Conservation (phyloP, 495 filamentous ascomycete genomes). For the Articulospora tetracladia region DNA sequence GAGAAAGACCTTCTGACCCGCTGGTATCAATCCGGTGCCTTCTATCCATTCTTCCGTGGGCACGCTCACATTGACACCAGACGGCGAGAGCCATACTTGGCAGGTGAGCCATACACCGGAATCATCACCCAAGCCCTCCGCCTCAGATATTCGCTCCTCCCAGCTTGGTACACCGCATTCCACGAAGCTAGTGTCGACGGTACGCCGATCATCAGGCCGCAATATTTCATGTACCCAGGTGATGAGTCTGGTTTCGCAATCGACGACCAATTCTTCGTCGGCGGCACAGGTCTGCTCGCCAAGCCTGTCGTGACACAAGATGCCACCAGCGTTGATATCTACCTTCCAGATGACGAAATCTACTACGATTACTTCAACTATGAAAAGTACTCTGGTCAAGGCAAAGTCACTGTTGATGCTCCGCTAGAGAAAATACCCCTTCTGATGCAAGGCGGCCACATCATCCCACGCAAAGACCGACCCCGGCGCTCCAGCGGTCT, state of each 20-base stretch:
- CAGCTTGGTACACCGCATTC: conserved; percentile 96
- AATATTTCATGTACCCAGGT: conserved; percentile 86
- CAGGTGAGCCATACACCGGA: conserved; percentile 74
- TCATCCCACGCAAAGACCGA: conserved; percentile 84
- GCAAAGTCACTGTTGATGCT: conserved; percentile 67
- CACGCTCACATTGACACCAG: conserved; percentile 97
- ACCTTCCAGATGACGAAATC: conserved; percentile 77
- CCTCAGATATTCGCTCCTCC: conserved; percentile 83
- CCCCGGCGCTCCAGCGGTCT: conserved; percentile 79
- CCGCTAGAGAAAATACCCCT: conserved; percentile 83
- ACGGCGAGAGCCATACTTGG: conserved; percentile 88
- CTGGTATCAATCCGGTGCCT: conserved; percentile 96
- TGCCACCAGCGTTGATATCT: conserved; percentile 69
- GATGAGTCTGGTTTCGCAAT: conserved; percentile 82
- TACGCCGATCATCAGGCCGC: conserved; percentile 81
- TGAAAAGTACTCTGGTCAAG: conserved; percentile 62
- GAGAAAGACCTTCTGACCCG: conserved; percentile 83
- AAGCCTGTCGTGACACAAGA: conserved; percentile 83
- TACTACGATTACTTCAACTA: conserved; percentile 97
- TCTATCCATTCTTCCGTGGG: conserved; percentile 98
- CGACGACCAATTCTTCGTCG: conserved; percentile 92
- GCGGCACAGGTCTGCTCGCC: conserved; percentile 75
- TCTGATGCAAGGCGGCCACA: conserved; percentile 87
- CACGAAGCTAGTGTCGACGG: conserved; percentile 79
- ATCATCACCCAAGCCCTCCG: conserved; percentile 88